Conservation (phyloP, 306 rosid genomes). For the Ormosia semicastrata region DNA sequence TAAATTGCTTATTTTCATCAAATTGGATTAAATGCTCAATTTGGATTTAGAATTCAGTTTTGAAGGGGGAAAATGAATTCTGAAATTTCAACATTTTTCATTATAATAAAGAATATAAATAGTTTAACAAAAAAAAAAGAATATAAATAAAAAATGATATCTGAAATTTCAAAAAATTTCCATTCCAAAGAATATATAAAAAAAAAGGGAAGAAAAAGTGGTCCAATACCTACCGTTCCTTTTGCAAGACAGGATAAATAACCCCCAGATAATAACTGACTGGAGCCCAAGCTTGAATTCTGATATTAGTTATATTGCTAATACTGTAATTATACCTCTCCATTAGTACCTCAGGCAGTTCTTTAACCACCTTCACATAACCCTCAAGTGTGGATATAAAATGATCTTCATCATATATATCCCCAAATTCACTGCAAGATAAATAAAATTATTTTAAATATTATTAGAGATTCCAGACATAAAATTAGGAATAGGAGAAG, state of each 20-base stretch:
- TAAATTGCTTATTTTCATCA: neutral
- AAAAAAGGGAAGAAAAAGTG: neutral
- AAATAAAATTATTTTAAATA: conserved; percentile 21
- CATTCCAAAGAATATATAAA: too few relatives aligned
- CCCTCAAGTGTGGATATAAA: conserved; percentile 82
- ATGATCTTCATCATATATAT: conserved; percentile 85
- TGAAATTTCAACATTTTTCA: neutral
- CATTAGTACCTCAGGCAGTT: conserved; percentile 68
- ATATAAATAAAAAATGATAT: neutral
- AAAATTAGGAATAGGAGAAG: conserved; percentile 2
- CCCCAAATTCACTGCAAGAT: conserved; percentile 67
- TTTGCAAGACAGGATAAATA: conserved; percentile 75
- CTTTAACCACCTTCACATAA: conserved; percentile 86
- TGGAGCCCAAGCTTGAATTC: conserved; percentile 89
- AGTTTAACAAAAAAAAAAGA: neutral
- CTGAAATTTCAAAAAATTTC: too few relatives aligned
- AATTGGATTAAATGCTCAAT: neutral
- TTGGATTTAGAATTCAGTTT: conserved; percentile 14
- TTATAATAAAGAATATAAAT: neutral
- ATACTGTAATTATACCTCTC: conserved; percentile 65
- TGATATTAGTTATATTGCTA: conserved; percentile 63
- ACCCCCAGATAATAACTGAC: conserved; percentile 69
- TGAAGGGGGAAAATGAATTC: neutral
- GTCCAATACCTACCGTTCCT: conserved; percentile 65
- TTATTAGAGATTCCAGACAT: neutral